Conservation (phyloP, 2,329 filamentous ascomycete genomes). For the Fusarium scirpi region DNA sequence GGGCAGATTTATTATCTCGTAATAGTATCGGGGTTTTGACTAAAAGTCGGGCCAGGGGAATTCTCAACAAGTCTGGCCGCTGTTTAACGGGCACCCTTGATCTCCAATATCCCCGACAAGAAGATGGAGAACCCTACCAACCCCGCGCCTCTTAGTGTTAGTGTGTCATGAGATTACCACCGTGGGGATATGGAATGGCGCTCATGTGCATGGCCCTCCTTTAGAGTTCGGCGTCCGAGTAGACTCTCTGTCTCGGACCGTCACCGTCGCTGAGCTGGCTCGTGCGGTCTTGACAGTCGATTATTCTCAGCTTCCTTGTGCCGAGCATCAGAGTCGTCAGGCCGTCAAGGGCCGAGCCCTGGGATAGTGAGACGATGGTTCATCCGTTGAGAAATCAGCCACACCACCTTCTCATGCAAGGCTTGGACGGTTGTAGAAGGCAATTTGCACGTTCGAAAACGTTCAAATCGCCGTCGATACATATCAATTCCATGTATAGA, state of each 20-base stretch:
- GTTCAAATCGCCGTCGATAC: conserved; percentile 15
- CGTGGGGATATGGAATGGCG: conserved; percentile 25
- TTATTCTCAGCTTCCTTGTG: conserved; percentile 8
- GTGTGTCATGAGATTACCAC: conserved; percentile 41
- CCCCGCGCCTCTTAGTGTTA: conserved; percentile 37
- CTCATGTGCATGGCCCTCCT: conserved; percentile 12
- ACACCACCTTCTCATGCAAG: conserved; percentile 30
- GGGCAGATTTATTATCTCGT: conserved; percentile 41
- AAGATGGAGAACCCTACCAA: conserved; percentile 37
- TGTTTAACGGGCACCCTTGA: conserved; percentile 35
- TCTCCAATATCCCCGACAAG: conserved; percentile 40
- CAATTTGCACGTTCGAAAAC: conserved; percentile 19
- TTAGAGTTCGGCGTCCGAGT: conserved; percentile 27
- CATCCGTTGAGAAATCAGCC: conserved; percentile 16
- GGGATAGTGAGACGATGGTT: conserved; percentile 17
- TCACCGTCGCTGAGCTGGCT: conserved; percentile 29
- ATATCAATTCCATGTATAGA: neutral
- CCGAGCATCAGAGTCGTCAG: conserved; percentile 16
- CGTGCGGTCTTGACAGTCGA: conserved; percentile 30
- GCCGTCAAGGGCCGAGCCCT: conserved; percentile 26
- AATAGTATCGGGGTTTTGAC: conserved; percentile 44
- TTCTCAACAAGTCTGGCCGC: conserved; percentile 29
- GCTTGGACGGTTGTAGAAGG: conserved; percentile 39
- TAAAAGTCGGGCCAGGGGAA: conserved; percentile 37
- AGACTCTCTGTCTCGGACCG: conserved; percentile 24